phyloP scores from a whole-genome alignment of 78 protist genomes.

The Dictyostelium brefeldianum region DNA sequence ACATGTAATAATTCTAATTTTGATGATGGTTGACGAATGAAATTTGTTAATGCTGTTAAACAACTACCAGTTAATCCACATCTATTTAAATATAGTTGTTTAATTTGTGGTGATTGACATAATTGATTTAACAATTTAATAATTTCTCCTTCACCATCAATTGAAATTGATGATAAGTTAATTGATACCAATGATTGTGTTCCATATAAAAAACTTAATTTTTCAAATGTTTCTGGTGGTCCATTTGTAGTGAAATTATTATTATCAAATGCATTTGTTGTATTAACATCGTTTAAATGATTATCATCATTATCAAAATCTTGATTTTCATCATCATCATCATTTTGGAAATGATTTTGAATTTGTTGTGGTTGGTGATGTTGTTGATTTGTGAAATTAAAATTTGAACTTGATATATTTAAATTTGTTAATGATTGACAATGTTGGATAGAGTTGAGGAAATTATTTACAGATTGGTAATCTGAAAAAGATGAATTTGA shows the following conservation, averaged over 20 bases:
- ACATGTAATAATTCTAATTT: not conserved
- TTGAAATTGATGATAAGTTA: slow-evolving; percentile 6
- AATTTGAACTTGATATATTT: not conserved
- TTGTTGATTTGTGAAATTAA: not conserved
- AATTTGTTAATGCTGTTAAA: not conserved
- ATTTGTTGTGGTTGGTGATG: not conserved
- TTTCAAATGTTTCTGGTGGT: not conserved
- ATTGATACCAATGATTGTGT: slow-evolving; percentile 6
- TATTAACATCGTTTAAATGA: not conserved
- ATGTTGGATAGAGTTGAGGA: not conserved
- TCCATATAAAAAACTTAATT: slow-evolving; percentile 12
- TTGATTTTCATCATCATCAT: not conserved
- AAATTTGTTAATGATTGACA: not conserved
- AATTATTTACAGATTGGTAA: not conserved
- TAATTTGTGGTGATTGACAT: not conserved
- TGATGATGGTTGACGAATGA: slow-evolving; percentile 3
- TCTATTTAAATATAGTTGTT: slow-evolving; percentile 10
- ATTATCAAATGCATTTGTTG: slow-evolving; percentile 21
- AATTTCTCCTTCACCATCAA: not conserved
- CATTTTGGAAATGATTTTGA: not conserved
- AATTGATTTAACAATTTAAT: not conserved
- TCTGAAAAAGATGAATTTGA: not conserved
- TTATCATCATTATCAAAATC: not conserved
- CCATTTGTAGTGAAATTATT: not conserved
- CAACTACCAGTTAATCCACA: not conserved